A percentile compares a stretch with the other conserved stretches of the same genome.
Evolutionary conservation across 371 early-diverging fungal species (phyloP).

Genomic region (Mucor saturninus): DNA sequence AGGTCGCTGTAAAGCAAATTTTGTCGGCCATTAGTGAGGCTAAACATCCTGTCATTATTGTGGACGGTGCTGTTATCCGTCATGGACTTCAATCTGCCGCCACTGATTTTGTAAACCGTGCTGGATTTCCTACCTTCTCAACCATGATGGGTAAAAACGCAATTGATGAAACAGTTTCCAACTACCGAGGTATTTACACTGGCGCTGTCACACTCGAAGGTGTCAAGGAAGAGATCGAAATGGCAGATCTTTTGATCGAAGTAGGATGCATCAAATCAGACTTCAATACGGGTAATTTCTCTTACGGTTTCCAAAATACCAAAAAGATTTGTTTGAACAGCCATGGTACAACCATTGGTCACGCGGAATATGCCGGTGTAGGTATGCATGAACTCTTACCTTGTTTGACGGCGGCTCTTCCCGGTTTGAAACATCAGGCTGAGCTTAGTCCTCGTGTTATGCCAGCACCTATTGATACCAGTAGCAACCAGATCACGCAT

Average conservation of each 20-base stretch:
- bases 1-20: constrained; percentile 32
- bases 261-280: constrained; percentile 56
- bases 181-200: constrained; percentile 49
- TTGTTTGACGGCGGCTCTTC: constrained; percentile 33
- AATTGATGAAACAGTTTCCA: constrained; percentile 35
- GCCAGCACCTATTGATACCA: too few relatives aligned
- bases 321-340: constrained; percentile 53
- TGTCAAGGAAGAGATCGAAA: constrained; percentile 37
- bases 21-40: constrained; percentile 34
- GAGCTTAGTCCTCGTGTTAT: constrained; percentile 22
- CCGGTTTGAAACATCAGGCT: constrained; percentile 20
- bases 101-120: constrained; percentile 32
- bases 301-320: constrained; percentile 31
- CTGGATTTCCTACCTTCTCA: constrained; percentile 45
- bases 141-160: constrained; percentile 59
- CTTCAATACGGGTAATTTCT: constrained; percentile 60
- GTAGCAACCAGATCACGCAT: constrained; percentile 33
- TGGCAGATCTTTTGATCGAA: constrained; percentile 49
- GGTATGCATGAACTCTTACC: constrained; percentile 45
- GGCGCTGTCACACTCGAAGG: constrained; percentile 38
- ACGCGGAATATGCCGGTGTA: constrained; percentile 44
- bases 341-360: constrained; percentile 36
- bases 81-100: constrained; percentile 36
- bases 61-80: constrained; percentile 53
- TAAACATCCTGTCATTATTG: constrained; percentile 46